phyloP scores from a whole-genome alignment of 495 filamentous ascomycete species.

The Lasiosphaeris hirsuta region DNA sequence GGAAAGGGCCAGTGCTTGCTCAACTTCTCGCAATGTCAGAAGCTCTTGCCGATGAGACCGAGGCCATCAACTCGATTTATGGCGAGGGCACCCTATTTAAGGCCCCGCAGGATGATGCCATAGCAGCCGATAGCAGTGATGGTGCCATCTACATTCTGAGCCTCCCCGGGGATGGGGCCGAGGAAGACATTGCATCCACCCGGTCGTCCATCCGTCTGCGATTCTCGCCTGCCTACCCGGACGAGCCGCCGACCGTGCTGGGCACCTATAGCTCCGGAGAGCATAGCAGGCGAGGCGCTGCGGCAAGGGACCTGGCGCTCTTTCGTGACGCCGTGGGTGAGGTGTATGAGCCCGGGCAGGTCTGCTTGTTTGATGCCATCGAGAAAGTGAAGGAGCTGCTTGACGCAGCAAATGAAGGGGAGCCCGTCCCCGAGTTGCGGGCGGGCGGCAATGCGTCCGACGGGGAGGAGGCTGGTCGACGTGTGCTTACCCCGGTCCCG shows the following conservation, averaged over 20 bases:
- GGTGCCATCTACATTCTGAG: constrained; percentile 46
- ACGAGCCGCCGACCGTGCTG: constrained; percentile 62
- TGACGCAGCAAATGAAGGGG: background rate
- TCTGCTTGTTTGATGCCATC: constrained; percentile 85
- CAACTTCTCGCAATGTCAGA: constrained; percentile 53
- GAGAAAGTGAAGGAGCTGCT: constrained; percentile 54
- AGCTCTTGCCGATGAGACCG: constrained; percentile 79
- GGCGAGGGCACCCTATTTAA: constrained; percentile 58
- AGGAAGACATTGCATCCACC: background rate
- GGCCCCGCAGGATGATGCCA: constrained; percentile 11
- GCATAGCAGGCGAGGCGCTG: constrained; percentile 62
- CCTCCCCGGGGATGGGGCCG: constrained; percentile 41
- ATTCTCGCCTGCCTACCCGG: constrained; percentile 71
- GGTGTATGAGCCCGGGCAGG: constrained; percentile 67
- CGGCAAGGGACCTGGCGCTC: constrained; percentile 60
- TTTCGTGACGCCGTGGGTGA: constrained; percentile 62
- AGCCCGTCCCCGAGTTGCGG: constrained; percentile 8
- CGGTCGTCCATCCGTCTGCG: constrained; percentile 54
- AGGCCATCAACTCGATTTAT: constrained; percentile 93
- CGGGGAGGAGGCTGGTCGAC: background rate
- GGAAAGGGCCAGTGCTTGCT: constrained; percentile 14
- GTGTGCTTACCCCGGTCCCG: too few relatives aligned
- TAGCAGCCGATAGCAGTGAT: constrained; percentile 21
- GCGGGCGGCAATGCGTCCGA: background rate
- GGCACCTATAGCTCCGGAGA: constrained; percentile 60